Evolutionary conservation across 805 yeast species (phyloP).

Genomic region (Wickerhamomyces sydowiorum): DNA sequence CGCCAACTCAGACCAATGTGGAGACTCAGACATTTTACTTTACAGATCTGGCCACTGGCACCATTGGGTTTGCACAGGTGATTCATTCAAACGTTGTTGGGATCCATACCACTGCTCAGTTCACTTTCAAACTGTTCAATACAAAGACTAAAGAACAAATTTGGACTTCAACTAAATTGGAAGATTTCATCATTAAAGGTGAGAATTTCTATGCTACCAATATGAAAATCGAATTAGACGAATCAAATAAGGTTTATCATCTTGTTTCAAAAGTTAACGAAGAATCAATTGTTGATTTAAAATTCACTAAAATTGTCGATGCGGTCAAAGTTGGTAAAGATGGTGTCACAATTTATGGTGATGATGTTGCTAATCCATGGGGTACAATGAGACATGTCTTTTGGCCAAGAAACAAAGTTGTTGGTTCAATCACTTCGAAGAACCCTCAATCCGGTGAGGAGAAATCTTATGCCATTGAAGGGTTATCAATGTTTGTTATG

Average conservation of each 20-base stretch:
- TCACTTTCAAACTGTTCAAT: constrained; percentile 78
- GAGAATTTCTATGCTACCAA: constrained; percentile 75
- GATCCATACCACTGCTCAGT: constrained; percentile 84
- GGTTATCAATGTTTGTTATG: constrained; percentile 78
- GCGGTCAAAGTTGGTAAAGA: constrained; percentile 89
- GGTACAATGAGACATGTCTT: constrained; percentile 94
- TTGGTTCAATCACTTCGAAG: constrained; percentile 54
- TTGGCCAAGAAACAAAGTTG: constrained; percentile 85
- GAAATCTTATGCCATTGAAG: constrained; percentile 26
- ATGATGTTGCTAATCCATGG: constrained; percentile 83
- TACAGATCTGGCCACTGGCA: constrained; percentile 52
- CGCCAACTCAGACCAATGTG: constrained; percentile 80
- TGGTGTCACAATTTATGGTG: constrained; percentile 85
- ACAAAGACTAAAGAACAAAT: constrained; percentile 38
- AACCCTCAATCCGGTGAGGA: constrained; percentile 19
- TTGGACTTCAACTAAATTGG: constrained; percentile 92
- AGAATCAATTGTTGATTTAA: constrained; percentile 67
- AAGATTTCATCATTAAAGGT: constrained; percentile 69
- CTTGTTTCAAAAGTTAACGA: constrained; percentile 59
- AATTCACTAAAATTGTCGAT: constrained; percentile 53
- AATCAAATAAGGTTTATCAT: constrained; percentile 47
- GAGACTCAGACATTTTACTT: constrained; percentile 95
- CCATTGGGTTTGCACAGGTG: constrained; percentile 86
- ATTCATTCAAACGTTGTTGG: constrained; percentile 92
- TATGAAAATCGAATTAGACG: constrained; percentile 55